These are phyloP conservation scores for Calonectria henricotiae DNA, from an alignment of 2,329 filamentous ascomycete species.

Conservation along the genomic window DNA sequence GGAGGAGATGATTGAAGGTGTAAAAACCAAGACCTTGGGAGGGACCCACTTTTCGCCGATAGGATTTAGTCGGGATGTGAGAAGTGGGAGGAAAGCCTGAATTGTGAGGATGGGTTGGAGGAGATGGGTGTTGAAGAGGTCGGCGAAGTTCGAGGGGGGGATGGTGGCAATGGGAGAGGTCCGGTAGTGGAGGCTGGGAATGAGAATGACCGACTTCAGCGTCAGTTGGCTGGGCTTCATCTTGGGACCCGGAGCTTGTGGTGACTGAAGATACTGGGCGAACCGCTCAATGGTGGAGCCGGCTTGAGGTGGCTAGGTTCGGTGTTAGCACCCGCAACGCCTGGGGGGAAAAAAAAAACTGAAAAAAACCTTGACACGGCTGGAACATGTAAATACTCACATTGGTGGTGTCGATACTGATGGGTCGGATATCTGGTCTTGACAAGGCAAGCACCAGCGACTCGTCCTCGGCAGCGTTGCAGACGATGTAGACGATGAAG, in stretches of 20 bases:
- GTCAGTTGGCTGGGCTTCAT: conserved; percentile 83
- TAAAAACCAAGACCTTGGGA: conserved; percentile 83
- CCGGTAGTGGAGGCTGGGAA: conserved; percentile 86
- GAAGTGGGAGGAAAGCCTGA: conserved; percentile 89
- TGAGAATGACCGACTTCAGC: conserved; percentile 85
- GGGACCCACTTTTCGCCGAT: conserved; percentile 68
- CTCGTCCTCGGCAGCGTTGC: conserved; percentile 89
- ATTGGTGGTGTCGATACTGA: conserved; percentile 88
- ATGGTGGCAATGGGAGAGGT: conserved; percentile 90
- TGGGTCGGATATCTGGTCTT: conserved; percentile 85
- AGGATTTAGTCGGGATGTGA: conserved; percentile 75
- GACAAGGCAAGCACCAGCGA: conserved; percentile 82
- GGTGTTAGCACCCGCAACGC: conserved; percentile 16
- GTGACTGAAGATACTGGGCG: conserved; percentile 79
- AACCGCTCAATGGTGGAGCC: conserved; percentile 81
- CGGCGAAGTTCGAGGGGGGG: conserved; percentile 86
- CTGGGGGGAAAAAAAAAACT: no score
- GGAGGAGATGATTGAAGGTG: conserved; percentile 85
- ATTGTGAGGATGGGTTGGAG: conserved; percentile 91
- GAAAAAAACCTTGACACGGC: conserved; percentile 7
- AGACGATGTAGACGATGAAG: conserved; percentile 94
- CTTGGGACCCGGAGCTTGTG: conserved; percentile 83
- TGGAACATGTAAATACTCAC: conserved; percentile 63
- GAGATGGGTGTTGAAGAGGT: conserved; percentile 93
- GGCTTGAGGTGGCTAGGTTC: conserved; percentile 75